Conservation (phyloP, 2,329 filamentous ascomycete genomes). For the Cladophialophora chaetospira region DNA sequence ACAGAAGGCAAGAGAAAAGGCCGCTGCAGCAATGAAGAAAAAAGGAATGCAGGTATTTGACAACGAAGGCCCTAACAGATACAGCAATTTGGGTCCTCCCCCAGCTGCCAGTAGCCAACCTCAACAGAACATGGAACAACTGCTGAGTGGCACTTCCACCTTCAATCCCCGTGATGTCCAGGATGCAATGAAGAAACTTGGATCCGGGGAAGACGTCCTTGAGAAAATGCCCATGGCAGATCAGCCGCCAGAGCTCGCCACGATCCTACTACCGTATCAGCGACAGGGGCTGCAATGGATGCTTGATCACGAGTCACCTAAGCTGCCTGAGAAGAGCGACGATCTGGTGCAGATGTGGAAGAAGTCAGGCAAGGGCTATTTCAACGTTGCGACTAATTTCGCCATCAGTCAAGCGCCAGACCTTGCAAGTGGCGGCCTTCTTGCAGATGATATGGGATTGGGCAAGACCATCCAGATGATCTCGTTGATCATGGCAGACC, state of each 20-base stretch:
- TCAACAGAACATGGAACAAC: conserved; percentile 56
- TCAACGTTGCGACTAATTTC: conserved; percentile 73
- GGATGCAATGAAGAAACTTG: conserved; percentile 69
- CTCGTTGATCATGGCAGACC: conserved; percentile 68
- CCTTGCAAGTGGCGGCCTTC: conserved; percentile 76
- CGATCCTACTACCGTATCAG: conserved; percentile 77
- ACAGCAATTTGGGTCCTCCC: conserved; percentile 40
- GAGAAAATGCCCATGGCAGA: conserved; percentile 70
- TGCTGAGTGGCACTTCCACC: conserved; percentile 55
- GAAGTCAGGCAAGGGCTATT: conserved; percentile 53
- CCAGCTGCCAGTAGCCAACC: conserved; percentile 24
- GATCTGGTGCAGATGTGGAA: conserved; percentile 80
- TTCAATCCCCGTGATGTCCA: conserved; percentile 68
- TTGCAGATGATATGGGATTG: conserved; percentile 91
- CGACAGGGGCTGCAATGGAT: conserved; percentile 79
- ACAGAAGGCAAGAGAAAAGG: conserved; percentile 39
- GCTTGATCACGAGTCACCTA: conserved; percentile 71
- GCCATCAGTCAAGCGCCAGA: conserved; percentile 59
- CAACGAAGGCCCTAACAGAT: conserved; percentile 34
- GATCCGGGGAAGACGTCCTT: conserved; percentile 69
- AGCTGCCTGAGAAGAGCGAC: conserved; percentile 61
- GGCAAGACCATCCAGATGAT: conserved; percentile 77
- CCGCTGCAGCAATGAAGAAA: conserved; percentile 25
- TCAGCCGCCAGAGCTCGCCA: conserved; percentile 66
- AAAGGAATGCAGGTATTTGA: conserved; percentile 27